phyloP scores from a whole-genome alignment of 1,139 yeast genomes.

The Debaryomyces coudertii region DNA sequence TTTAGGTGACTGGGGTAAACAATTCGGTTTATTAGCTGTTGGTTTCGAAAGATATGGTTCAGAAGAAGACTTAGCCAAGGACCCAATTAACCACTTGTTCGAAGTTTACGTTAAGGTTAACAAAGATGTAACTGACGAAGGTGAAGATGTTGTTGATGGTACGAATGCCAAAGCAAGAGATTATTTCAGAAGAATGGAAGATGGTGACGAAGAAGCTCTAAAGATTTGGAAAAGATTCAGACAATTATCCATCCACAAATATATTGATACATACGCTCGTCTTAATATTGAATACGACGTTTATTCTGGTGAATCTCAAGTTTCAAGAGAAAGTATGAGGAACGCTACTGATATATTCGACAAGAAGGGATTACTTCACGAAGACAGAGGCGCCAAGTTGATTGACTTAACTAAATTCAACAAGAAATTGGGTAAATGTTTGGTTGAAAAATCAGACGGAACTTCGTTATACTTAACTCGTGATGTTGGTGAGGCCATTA shows the following conservation, averaged over 20 bases:
- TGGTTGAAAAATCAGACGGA: slow-evolving; percentile 95
- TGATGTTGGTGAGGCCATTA: slow-evolving; percentile 96
- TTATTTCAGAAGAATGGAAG: slow-evolving; percentile 90
- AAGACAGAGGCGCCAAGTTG: slow-evolving; percentile 89
- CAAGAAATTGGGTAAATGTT: slow-evolving; percentile 92
- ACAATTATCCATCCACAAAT: slow-evolving; percentile 82
- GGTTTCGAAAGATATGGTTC: slow-evolving; percentile 87
- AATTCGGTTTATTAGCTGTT: slow-evolving; percentile 92
- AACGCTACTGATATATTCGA: slow-evolving; percentile 64
- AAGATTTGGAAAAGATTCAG: slow-evolving; percentile 87
- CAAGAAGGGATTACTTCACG: slow-evolving; percentile 74
- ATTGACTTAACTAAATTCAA: slow-evolving; percentile 85
- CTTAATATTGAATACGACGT: slow-evolving; percentile 84
- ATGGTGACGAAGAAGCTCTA: slow-evolving; percentile 83
- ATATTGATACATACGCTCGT: slow-evolving; percentile 87
- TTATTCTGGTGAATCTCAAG: slow-evolving; percentile 97
- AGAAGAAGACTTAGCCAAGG: slow-evolving; percentile 67
- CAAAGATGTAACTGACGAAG: slow-evolving; percentile 76
- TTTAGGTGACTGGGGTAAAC: slow-evolving; percentile 99
- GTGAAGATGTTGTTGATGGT: slow-evolving; percentile 57
- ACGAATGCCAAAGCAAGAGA: slow-evolving; percentile 86
- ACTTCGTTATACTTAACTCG: slow-evolving; percentile 93
- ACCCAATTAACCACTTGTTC: slow-evolving; percentile 94
- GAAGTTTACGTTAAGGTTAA: slow-evolving; percentile 91
- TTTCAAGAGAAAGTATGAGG: slow-evolving; percentile 72